These are phyloP conservation scores for Leptosphaerulina australis DNA, from an alignment of 2,329 filamentous ascomycete species.

Conservation along the genomic window DNA sequence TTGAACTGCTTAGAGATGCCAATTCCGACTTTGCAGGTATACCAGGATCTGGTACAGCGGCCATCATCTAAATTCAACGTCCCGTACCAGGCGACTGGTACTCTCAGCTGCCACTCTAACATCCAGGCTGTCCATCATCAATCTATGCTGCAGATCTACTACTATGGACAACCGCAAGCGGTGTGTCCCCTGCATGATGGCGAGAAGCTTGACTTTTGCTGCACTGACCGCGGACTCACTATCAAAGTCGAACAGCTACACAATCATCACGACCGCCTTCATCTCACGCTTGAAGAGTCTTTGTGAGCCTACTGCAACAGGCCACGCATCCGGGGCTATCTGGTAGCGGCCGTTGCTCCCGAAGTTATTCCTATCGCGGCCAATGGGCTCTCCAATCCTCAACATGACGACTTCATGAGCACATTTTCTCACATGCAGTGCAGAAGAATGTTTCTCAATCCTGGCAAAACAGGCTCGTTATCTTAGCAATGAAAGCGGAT, in stretches of 20 bases:
- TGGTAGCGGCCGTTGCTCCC: conserved; percentile 1
- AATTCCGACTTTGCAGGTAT: conserved; percentile 21
- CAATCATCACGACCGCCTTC: background rate
- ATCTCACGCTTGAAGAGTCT: background rate
- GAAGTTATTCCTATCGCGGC: conserved; percentile 4
- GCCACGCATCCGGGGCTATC: conserved; percentile 4
- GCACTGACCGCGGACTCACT: background rate
- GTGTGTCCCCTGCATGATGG: conserved; percentile 13
- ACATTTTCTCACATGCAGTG: conserved; percentile 11
- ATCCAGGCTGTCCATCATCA: conserved; percentile 13
- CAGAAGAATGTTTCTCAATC: background rate
- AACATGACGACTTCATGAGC: conserved; percentile 13
- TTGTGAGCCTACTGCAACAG: conserved; percentile 7
- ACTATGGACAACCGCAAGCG: conserved; percentile 13
- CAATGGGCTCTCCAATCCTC: background rate
- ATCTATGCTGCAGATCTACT: conserved; percentile 17
- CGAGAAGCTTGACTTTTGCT: conserved; percentile 4
- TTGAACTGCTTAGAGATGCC: conserved; percentile 18
- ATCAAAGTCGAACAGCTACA: background rate
- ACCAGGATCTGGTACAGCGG: conserved; percentile 23
- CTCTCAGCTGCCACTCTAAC: conserved; percentile 11
- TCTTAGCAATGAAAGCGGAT: background rate
- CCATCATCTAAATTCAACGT: conserved; percentile 27
- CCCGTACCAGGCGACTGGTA: conserved; percentile 33
- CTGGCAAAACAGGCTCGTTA: background rate